Conservation (phyloP, 129 eudicot species). For the Glebionis coronaria region DNA sequence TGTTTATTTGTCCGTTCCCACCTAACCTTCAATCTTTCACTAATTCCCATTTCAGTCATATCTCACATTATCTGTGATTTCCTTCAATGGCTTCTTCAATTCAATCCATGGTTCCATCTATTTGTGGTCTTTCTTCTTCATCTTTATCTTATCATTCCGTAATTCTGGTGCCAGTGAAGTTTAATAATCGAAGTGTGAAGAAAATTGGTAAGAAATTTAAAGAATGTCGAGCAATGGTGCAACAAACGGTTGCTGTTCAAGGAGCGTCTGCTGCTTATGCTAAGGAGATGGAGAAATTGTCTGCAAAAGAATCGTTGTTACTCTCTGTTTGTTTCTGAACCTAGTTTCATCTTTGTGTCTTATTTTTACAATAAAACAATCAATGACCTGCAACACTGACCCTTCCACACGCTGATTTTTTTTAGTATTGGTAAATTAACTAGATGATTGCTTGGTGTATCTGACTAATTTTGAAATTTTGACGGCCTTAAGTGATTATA, state of each 20-base stretch:
- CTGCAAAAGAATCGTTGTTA: slow-evolving; percentile 86
- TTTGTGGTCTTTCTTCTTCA: slow-evolving; percentile 19
- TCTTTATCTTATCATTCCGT: slow-evolving; percentile 28
- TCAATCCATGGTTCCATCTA: slow-evolving; percentile 35
- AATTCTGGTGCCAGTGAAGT: slow-evolving; percentile 23
- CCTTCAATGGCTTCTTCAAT: slow-evolving; percentile 33
- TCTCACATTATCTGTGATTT: neutral
- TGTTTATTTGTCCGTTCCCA: no score
- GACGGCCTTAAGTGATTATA: no score
- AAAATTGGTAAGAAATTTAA: slow-evolving; percentile 24
- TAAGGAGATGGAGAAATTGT: slow-evolving; percentile 75
- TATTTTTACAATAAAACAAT: neutral
- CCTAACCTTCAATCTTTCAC: no score
- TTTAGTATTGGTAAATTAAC: no score
- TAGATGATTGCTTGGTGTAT: no score
- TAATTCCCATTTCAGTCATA: no score
- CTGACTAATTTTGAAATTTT: no score
- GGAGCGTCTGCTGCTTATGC: slow-evolving; percentile 88
- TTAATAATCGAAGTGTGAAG: neutral
- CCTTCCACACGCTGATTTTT: no score
- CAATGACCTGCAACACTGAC: no score
- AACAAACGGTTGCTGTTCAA: slow-evolving; percentile 37
- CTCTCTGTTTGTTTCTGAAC: slow-evolving; percentile 65
- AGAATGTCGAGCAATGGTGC: slow-evolving; percentile 60
- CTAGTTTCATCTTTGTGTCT: neutral